phyloP scores from a whole-genome alignment of 1,284 basidiomycete species.

The Apiotrichum mycotoxinovorans region DNA sequence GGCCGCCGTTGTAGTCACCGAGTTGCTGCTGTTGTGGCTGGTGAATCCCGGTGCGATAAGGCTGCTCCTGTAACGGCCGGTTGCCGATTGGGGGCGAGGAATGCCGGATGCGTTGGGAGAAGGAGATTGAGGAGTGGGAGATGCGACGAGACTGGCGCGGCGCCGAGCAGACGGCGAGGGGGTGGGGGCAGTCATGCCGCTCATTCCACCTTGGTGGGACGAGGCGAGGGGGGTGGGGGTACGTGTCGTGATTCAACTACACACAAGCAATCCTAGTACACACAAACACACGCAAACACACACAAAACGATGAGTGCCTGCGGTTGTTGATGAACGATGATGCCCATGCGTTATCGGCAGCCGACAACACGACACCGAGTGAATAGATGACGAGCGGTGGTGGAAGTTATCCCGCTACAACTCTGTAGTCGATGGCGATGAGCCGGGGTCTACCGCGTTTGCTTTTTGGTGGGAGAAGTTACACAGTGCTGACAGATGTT shows the following conservation, averaged over 20 bases:
- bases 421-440: not conserved
- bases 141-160: constrained; percentile 21
- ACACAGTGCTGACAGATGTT: not conserved
- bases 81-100: constrained; percentile 30
- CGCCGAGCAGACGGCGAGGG: constrained; percentile 17
- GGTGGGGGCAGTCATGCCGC: constrained; percentile 2
- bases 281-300: not conserved
- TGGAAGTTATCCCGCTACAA: not conserved
- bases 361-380: no score
- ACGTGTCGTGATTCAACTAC: not conserved
- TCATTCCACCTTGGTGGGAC: not conserved
- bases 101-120: constrained; percentile 20
- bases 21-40: not conserved
- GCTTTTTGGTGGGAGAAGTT: not conserved
- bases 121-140: constrained; percentile 28
- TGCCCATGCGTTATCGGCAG: no score
- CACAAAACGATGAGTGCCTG: not conserved
- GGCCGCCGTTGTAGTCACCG: not conserved
- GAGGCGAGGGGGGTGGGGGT: not conserved
- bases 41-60: not conserved
- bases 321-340: not conserved
- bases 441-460: not conserved
- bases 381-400: not conserved
- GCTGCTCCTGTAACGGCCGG: constrained; percentile 19
- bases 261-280: no score